Evolutionary conservation across 371 early-diverging fungal genomes (phyloP).

Genomic region (Saksenaea oblongispora): DNA sequence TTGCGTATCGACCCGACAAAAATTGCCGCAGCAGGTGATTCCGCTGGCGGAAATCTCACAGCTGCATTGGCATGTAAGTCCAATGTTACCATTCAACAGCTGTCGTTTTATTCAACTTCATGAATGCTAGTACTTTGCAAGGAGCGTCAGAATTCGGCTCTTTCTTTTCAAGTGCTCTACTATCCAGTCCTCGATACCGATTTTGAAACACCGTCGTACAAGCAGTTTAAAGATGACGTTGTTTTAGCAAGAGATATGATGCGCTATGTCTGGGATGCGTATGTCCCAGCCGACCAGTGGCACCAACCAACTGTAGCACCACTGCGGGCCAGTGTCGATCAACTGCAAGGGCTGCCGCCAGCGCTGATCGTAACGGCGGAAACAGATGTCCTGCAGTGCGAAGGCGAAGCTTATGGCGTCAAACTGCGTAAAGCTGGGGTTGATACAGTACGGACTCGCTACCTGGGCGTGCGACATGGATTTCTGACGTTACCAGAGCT

Average conservation of each 20-base stretch:
- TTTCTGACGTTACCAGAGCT: slow-evolving; percentile 21
- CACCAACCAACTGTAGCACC: slow-evolving; percentile 14
- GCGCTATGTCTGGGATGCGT: slow-evolving; percentile 22
- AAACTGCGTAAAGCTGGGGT: slow-evolving; percentile 36
- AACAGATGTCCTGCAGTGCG: slow-evolving; percentile 36
- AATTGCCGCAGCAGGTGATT: slow-evolving; percentile 35
- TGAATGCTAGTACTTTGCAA: slow-evolving; percentile 27
- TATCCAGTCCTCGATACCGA: slow-evolving; percentile 28
- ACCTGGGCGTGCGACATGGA: slow-evolving; percentile 24
- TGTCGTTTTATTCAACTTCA: background rate
- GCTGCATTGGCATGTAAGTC: slow-evolving; percentile 26
- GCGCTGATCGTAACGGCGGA: slow-evolving; percentile 37
- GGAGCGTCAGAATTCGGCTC: slow-evolving; percentile 13
- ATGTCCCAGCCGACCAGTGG: slow-evolving; percentile 9
- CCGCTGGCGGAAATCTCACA: slow-evolving; percentile 39
- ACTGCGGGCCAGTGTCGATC: slow-evolving; percentile 21
- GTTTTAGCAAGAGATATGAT: slow-evolving; percentile 13
- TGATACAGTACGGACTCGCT: slow-evolving; percentile 15
- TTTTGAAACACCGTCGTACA: slow-evolving; percentile 24
- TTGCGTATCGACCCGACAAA: slow-evolving; percentile 21
- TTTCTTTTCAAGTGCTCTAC: slow-evolving; percentile 29
- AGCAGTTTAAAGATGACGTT: slow-evolving; percentile 8
- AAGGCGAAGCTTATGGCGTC: slow-evolving; percentile 34
- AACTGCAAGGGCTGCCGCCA: slow-evolving; percentile 32
- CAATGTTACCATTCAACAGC: background rate